Evolutionary conservation across 345 rosid species (phyloP), one percentile per base, ranked within the genome.

Genomic region (Triadica sebifera): DNA sequence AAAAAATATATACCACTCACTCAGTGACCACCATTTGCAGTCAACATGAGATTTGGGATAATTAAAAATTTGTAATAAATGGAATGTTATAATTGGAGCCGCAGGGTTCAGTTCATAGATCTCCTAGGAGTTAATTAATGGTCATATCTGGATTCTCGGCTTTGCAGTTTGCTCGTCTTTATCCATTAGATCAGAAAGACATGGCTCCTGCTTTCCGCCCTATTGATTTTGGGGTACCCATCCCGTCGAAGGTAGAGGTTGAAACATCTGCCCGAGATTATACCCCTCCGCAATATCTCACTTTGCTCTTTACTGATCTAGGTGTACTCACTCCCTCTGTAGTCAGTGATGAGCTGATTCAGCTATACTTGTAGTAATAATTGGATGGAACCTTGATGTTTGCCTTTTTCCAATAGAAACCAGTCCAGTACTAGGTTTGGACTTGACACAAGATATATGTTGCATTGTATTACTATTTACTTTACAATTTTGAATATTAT

Each of bases 251-350:
- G 82, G 97, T 94, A 0, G 98, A 94, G 82, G 93, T 94, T 3
- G 97, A 90, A 68, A 94, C 84, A 79, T 94, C 97, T 62, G 97
- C 97, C 1, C 81, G 95, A 62, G 97, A 94, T 80, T 92, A 90
- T 79, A 92, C 97, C 8, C 97, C 97, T 7, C 97, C 98, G 15
- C 95, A 86, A 58, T 94, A 89, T 84, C 91, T 94, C 37, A 89
- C 97, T 34, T 84, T 91, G 49, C 93, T 94, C 46, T 94, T 94
- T 74, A 94, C 98, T 17, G 98, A 91, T 87, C 89, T 92, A 20
- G 98, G 97, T 61, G 97, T 89, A 71, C 91, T 92, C 55, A 88
- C 97, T 16, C 98, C 98, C 69, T 94, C 98, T 5, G 98, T 92
- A 15, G 97, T 94, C 65, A 91, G 98, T 51, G 93, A 91, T 46